These are phyloP conservation scores for Alternaria triticina DNA, from an alignment of 2,329 filamentous ascomycete genomes.

Conservation along the genomic window DNA sequence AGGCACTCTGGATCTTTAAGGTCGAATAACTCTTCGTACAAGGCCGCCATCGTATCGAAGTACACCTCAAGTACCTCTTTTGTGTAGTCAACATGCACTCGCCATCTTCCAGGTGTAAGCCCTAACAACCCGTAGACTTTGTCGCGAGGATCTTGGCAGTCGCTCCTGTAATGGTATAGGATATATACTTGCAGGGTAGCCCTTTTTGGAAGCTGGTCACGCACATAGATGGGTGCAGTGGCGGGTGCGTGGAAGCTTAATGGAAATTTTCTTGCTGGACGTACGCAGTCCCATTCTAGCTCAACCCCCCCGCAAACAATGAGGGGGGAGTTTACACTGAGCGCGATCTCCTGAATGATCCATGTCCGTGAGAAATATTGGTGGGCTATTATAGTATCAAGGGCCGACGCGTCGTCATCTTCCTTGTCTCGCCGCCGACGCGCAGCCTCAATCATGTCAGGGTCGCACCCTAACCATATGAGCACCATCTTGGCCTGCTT, in stretches of 20 bases:
- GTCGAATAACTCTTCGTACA: not conserved
- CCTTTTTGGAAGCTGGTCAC: no score
- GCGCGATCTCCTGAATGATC: not conserved
- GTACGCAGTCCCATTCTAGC: no score
- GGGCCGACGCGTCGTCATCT: not conserved
- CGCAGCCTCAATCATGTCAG: not conserved
- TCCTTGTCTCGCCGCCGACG: not conserved
- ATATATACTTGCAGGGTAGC: no score
- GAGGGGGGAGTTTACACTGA: rapidly evolving
- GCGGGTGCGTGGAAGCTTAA: no score
- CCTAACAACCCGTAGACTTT: not conserved
- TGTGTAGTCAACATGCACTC: not conserved
- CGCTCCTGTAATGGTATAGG: no score
- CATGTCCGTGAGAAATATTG: not conserved
- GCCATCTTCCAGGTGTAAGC: not conserved
- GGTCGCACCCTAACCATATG: not conserved
- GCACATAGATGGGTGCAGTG: no score
- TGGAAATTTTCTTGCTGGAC: no score
- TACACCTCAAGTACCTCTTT: not conserved
- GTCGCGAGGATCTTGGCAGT: not conserved
- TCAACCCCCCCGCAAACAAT: not conserved
- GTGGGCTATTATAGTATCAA: not conserved
- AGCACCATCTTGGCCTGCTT: not conserved
- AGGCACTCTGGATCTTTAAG: rapidly evolving
- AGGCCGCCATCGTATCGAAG: not conserved